These are phyloP conservation scores for Penstemon eatonii DNA, from an alignment of 257 asterid genomes.

Conservation along the genomic window DNA sequence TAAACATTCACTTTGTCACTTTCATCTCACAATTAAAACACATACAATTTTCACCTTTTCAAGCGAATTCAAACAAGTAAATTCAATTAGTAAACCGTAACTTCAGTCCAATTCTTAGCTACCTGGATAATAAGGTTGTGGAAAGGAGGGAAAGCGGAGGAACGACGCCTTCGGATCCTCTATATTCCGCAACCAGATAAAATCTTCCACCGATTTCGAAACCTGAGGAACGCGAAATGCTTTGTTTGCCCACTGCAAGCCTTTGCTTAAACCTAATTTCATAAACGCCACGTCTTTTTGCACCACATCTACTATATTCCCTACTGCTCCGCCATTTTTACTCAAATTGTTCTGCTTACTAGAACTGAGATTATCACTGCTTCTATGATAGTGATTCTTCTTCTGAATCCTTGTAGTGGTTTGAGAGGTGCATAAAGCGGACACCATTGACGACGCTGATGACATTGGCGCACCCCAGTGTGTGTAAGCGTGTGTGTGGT, in stretches of 20 bases:
- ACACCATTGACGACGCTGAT: conserved; percentile 32
- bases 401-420: conserved; percentile 26
- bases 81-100: neutral
- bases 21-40: neutral
- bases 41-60: neutral
- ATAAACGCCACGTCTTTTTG: conserved; percentile 58
- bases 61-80: neutral
- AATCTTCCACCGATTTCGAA: conserved; percentile 63
- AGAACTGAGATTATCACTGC: conserved; percentile 16
- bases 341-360: conserved; percentile 32
- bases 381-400: conserved; percentile 26
- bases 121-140: conserved; percentile 88
- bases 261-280: conserved; percentile 52
- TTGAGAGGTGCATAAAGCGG: conserved; percentile 34
- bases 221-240: conserved; percentile 59
- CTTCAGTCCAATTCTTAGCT: neutral
- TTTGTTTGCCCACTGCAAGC: conserved; percentile 71
- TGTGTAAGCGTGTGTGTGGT: too few species aligned
- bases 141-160: conserved; percentile 55
- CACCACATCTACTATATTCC: conserved; percentile 55
- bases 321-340: conserved; percentile 44
- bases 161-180: conserved; percentile 52
- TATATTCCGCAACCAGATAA: conserved; percentile 74
- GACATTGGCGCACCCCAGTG: conserved; percentile 27
- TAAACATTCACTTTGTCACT: neutral